Evolutionary conservation across 352 stramenopile genomes (phyloP), one percentile per base, ranked within the genome.

Genomic region (Phytophthora macrochlamydospora): DNA sequence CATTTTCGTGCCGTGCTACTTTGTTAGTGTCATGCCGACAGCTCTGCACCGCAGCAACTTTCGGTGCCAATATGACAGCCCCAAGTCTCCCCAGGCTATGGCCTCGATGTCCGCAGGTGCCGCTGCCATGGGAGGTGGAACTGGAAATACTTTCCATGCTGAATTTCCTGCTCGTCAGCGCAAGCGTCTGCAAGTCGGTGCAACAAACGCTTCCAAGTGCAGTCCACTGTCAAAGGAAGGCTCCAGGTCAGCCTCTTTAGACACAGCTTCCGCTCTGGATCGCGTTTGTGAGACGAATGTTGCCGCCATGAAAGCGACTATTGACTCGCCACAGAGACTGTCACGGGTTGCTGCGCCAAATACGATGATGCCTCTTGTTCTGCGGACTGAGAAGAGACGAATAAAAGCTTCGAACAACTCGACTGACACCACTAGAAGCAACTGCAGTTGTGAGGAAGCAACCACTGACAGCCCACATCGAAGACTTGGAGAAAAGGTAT

Each of bases 151-250:
- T 29, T 87, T 78, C 35, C 72, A 83, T 37, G 50, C 70, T 12
- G 76, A 91, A 29, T 67, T 89, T 51, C 82, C 80, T 46, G 70
- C 70, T 24, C 79, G 78, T 13, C 75, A 89, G 46, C 73, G 79
- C 59, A 90, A 90, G 53, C 73, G 87, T 7, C 46, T 93, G n/a
- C 87, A 92, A 57, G 82, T 94, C n/a, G 87, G 86, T 3, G 62
- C 73, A 4, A 94, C 84, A 0, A 94, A 94, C 54, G 58, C 92
- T 30, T 56, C 59, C 1, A 83, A 80, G 40, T 74, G 62, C 53
- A 48, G 55, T 24, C 75, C 73, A 0, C 56, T 67, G 7, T 46
- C 59, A 0, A 54, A 71, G 32, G 53, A 68, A 18, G 56, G 56
- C 31, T 8, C 49, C 9, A 62, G 53, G 51, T 4, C 35, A 50